Conservation (phyloP, 805 yeast species). For the Kodamaea kakaduensis region DNA sequence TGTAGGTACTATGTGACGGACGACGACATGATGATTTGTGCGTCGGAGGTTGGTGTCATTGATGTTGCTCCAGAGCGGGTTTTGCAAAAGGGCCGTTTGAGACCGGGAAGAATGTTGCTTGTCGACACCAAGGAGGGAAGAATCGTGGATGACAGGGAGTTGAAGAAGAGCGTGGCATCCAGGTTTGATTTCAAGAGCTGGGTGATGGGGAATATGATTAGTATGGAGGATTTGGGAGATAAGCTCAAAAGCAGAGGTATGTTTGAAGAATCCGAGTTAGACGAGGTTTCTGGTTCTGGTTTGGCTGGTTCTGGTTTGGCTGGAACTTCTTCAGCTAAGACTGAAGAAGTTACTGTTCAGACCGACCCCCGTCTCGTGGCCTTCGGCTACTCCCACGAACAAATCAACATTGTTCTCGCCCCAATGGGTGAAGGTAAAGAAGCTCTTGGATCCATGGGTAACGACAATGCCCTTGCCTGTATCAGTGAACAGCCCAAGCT, state of each 20-base stretch:
- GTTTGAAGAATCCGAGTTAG: constrained; percentile 14
- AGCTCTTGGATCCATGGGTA: constrained; percentile 98
- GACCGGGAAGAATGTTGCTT: constrained; percentile 93
- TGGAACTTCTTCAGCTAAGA: no score
- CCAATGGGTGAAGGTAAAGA: constrained; percentile 98
- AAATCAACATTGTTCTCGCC: constrained; percentile 71
- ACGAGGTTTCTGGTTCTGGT: constrained; percentile 14
- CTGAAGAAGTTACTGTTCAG: constrained; percentile 50
- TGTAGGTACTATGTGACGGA: constrained; percentile 95
- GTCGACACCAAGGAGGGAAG: constrained; percentile 92
- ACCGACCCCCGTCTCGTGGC: constrained; percentile 81
- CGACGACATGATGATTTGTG: constrained; percentile 95
- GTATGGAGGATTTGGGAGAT: constrained; percentile 67
- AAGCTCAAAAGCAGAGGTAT: constrained; percentile 48
- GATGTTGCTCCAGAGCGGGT: constrained; percentile 80
- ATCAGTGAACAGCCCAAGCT: constrained; percentile 88
- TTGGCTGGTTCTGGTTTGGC: no score
- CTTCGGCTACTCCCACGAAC: constrained; percentile 94
- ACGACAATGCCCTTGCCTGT: constrained; percentile 94
- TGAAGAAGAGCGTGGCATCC: constrained; percentile 73
- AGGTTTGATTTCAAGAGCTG: constrained; percentile 91
- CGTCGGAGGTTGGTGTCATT: constrained; percentile 97
- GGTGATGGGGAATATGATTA: constrained; percentile 82
- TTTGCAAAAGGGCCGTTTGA: constrained; percentile 86
- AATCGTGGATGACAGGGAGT: constrained; percentile 88